A percentile compares a stretch with the other conserved stretches of the same genome.
Conservation (phyloP, 495 filamentous ascomycete genomes). For the Aspergillus indologenus region DNA sequence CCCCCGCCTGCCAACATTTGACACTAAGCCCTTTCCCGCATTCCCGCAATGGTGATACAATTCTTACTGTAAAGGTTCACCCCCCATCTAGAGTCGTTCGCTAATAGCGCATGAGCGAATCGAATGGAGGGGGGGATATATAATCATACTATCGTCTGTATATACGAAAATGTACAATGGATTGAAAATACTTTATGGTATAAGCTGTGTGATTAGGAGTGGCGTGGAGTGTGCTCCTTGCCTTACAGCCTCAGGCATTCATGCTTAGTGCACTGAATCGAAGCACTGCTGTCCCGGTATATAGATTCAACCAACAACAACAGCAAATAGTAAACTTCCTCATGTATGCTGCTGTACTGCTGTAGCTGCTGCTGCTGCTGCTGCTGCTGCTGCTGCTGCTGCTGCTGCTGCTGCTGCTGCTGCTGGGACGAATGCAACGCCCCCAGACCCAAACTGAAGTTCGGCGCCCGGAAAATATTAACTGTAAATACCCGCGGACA, state of each 20-base stretch:
- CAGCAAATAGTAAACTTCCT: no score
- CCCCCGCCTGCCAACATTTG: conserved; percentile 12
- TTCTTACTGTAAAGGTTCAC: background rate
- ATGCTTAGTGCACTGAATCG: no score
- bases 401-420: background rate
- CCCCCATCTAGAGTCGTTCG: background rate
- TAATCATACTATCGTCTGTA: no score
- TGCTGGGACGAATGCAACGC: conserved; percentile 9
- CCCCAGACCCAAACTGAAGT: conserved; percentile 10
- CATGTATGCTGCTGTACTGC: background rate
- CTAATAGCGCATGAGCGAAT: background rate
- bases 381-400: background rate
- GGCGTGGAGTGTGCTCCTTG: no score
- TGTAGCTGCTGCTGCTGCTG: conserved; percentile 3
- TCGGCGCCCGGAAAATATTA: conserved; percentile 27
- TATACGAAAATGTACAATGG: no score
- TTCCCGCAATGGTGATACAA: background rate
- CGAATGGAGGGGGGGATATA: background rate
- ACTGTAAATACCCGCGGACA: conserved; percentile 31
- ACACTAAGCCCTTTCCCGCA: background rate
- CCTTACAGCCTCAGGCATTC: background rate
- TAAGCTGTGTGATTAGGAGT: no score
- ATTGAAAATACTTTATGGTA: no score
- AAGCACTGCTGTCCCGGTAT: no score
- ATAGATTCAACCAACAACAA: no score